phyloP scores from a whole-genome alignment of 345 rosid species.

The Eutrema heterophyllum region DNA sequence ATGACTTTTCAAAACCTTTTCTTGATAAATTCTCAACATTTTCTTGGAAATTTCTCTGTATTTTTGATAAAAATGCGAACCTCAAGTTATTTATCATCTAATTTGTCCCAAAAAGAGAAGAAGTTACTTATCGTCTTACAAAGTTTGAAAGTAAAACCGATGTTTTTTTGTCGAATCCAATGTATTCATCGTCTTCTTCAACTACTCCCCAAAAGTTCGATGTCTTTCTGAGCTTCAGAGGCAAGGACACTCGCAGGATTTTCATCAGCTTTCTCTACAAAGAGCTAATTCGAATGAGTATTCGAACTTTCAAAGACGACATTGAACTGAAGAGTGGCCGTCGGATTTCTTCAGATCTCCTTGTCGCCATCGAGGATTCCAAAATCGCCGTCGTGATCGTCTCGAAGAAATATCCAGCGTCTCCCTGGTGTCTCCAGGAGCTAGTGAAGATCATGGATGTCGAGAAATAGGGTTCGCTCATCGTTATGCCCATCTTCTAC shows the following conservation, averaged over 20 bases:
- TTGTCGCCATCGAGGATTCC: constrained; percentile 9
- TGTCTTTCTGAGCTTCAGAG: constrained; percentile 5
- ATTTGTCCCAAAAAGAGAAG: too few relatives aligned
- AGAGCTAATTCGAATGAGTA: background rate
- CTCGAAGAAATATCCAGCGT: constrained; percentile 7
- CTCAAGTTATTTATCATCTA: too few relatives aligned
- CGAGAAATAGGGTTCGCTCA: background rate
- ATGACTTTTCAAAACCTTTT: background rate
- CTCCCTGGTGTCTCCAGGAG: constrained; percentile 21
- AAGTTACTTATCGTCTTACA: background rate
- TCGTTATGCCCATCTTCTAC: constrained; percentile 26
- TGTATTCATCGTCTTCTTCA: background rate
- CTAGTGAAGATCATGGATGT: constrained; percentile 10
- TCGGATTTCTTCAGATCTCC: background rate
- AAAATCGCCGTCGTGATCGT: constrained; percentile 10
- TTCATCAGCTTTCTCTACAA: constrained; percentile 1
- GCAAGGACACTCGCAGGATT: constrained; percentile 1
- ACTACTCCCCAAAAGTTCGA: background rate
- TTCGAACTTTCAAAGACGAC: constrained; percentile 4
- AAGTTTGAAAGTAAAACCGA: background rate
- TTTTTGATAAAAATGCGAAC: background rate
- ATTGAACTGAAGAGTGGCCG: constrained; percentile 4
- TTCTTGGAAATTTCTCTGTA: constrained; percentile 1
- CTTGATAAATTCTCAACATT: background rate
- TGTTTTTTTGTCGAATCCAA: background rate